Evolutionary conservation across 345 rosid species (phyloP).

Genomic region (Rubroshorea leprosula): DNA sequence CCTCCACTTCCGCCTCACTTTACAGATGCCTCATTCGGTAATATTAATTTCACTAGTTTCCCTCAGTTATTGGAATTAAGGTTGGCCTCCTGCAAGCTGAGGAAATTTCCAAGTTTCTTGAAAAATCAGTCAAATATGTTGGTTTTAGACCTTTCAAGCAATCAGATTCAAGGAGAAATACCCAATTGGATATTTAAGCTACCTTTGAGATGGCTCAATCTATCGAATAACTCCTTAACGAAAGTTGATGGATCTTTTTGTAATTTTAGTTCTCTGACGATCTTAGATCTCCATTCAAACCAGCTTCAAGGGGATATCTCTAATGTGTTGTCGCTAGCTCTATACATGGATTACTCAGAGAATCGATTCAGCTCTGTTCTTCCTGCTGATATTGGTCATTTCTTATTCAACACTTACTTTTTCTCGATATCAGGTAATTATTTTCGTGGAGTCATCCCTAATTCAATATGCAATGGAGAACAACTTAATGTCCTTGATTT

Average conservation of each 20-base stretch:
- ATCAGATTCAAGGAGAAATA: conserved; percentile 29
- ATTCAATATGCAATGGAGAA: conserved; percentile 14
- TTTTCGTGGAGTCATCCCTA: neutral
- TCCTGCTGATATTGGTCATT: conserved; percentile 19
- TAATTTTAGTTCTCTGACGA: no score
- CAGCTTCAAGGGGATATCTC: neutral
- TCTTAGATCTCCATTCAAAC: no score
- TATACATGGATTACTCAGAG: neutral
- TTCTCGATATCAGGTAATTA: conserved; percentile 34
- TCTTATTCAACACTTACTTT: neutral
- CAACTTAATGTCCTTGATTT: conserved; percentile 12
- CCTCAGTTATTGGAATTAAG: conserved; percentile 14
- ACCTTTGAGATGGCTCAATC: conserved; percentile 17
- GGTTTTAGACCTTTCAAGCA: conserved; percentile 37
- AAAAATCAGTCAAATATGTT: conserved; percentile 15
- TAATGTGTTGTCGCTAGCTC: neutral
- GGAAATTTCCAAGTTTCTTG: conserved; percentile 23
- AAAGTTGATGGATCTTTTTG: no score
- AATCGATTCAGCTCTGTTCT: conserved; percentile 13
- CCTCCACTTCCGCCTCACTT: no score
- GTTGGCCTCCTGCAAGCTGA: conserved; percentile 43
- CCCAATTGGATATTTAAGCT: conserved; percentile 44
- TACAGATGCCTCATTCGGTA: neutral
- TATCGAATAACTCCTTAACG: conserved; percentile 24
- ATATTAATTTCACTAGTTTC: no score